Percentiles rank a stretch among this genome's conserved stretches.
Conservation (phyloP, 306 rosid species). For the Prunus dulcis region DNA sequence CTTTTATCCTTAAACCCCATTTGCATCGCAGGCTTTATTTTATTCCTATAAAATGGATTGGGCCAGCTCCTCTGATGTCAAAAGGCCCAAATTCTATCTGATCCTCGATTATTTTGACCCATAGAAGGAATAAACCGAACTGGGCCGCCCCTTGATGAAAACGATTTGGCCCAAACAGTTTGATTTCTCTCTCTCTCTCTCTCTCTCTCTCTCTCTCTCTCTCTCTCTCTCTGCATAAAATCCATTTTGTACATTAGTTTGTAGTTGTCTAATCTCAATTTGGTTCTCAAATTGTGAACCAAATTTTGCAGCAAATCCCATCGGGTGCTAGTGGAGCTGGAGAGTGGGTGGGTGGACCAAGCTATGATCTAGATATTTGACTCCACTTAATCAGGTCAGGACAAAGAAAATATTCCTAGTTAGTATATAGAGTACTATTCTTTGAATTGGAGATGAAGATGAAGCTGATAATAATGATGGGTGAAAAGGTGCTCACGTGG, state of each 20-base stretch:
- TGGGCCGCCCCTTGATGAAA: not conserved
- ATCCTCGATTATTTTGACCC: not conserved
- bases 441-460: too few species aligned
- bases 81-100: not conserved
- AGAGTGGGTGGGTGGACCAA: not conserved
- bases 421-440: too few species aligned
- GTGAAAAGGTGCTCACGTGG: not conserved
- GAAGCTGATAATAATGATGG: too few species aligned
- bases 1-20: too few species aligned
- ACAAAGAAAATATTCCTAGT: too few species aligned
- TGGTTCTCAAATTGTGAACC: not conserved
- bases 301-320: not conserved
- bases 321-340: not conserved
- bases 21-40: not conserved
- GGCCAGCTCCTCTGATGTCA: not conserved
- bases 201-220: too few species aligned
- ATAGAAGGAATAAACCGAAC: not conserved
- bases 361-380: not conserved
- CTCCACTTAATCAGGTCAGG: too few species aligned
- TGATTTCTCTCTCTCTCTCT: not conserved
- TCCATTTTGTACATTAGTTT: not conserved
- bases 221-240: too few species aligned
- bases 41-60: not conserved
- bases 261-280: not conserved
- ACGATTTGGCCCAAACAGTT: not conserved